phyloP scores from a whole-genome alignment of 2,329 filamentous ascomycete species.

The Clarireedia paspali region DNA sequence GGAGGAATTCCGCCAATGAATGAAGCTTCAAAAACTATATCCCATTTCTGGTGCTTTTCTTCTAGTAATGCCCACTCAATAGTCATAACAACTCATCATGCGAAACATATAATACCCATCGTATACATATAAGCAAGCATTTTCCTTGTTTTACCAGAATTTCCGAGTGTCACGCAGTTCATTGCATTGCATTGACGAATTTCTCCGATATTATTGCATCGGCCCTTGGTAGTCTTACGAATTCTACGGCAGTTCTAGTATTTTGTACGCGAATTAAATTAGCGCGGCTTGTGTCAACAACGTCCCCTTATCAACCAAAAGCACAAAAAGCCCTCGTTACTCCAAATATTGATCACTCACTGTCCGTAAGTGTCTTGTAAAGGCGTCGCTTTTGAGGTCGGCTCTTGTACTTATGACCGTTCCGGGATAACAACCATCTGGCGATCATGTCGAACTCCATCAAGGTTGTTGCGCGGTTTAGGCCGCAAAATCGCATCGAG shows the following conservation, averaged over 20 bases:
- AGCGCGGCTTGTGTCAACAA: conserved; percentile 25
- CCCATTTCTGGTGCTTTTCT: too few relatives aligned
- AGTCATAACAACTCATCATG: too few relatives aligned
- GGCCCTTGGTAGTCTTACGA: not conserved
- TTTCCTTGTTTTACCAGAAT: too few relatives aligned
- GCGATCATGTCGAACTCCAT: conserved; percentile 46
- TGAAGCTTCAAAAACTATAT: too few relatives aligned
- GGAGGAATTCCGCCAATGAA: too few relatives aligned
- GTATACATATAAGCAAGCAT: too few relatives aligned
- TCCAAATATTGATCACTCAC: not conserved
- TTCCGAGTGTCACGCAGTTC: conserved; percentile 7
- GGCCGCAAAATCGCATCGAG: conserved; percentile 94
- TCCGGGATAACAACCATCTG: conserved; percentile 20
- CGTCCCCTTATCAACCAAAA: conserved; percentile 21
- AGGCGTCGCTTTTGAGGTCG: conserved; percentile 4
- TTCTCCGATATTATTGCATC: conserved; percentile 11
- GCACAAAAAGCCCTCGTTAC: conserved; percentile 13
- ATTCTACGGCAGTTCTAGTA: too few relatives aligned
- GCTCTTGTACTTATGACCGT: conserved; percentile 26
- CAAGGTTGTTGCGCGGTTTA: conserved; percentile 94
- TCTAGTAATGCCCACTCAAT: too few relatives aligned
- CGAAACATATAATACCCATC: too few relatives aligned
- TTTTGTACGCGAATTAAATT: conserved; percentile 17
- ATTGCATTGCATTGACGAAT: conserved; percentile 19
- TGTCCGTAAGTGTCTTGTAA: not conserved